Conservation (phyloP, 768 basidiomycete genomes). For the Pleurotus pulmonarius region DNA sequence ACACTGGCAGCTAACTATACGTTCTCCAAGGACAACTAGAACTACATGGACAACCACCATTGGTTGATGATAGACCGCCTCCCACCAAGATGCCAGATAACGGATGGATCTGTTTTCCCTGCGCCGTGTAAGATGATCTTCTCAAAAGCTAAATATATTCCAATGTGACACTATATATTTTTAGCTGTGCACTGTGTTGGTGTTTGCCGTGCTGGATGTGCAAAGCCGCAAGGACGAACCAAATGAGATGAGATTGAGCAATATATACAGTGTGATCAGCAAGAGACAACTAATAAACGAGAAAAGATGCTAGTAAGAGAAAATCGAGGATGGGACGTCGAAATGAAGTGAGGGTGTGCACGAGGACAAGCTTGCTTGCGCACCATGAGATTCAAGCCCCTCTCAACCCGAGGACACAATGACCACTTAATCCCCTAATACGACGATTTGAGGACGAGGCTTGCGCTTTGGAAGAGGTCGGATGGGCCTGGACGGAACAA, state of each 20-base stretch:
- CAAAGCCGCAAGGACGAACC: background rate
- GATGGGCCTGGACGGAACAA: slow-evolving; percentile 5
- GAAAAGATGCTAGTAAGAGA: background rate
- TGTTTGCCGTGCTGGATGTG: background rate
- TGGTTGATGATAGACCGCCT: too few relatives aligned
- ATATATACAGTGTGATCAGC: background rate
- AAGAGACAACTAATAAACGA: background rate
- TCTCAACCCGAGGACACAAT: background rate
- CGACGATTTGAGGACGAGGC: slow-evolving; percentile 7
- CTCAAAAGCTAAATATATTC: too few relatives aligned
- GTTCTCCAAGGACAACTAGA: too few relatives aligned
- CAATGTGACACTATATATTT: background rate
- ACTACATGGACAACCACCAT: too few relatives aligned
- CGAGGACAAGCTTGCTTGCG: slow-evolving; percentile 1
- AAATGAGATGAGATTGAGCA: slow-evolving; percentile 8
- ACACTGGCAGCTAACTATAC: too few relatives aligned
- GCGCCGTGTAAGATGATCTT: too few relatives aligned
- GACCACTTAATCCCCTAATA: background rate
- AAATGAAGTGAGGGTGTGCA: background rate
- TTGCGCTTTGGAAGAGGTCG: slow-evolving; percentile 4
- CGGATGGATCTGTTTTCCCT: too few relatives aligned
- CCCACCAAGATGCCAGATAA: too few relatives aligned
- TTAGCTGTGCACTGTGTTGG: background rate
- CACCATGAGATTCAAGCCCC: background rate
- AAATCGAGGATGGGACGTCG: background rate